Evolutionary conservation across 352 stramenopile genomes (phyloP), one percentile per base, ranked within the genome.

Genomic region (Labyrinthula sp.): DNA sequence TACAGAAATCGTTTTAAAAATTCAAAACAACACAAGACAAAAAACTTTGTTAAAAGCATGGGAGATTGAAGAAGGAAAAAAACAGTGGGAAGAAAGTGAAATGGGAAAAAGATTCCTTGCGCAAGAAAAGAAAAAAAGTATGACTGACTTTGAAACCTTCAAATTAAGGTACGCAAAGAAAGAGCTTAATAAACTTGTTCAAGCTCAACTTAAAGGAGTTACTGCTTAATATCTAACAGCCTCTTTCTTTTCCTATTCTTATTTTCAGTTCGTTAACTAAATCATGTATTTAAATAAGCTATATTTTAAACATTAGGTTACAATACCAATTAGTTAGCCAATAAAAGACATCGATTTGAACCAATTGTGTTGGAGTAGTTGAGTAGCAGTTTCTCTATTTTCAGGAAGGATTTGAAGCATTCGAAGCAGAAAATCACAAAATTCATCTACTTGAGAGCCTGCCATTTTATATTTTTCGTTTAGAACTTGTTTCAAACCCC

Each of bases 161-260:
- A 97, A 98, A 80, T 72, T 91, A 52, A 95, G 94, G 84, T 86
- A 95, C 60, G 89, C 87, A 31, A 84, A 85, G 66, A 95, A 96
- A 79, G 35, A n/a, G n/a, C n/a, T n/a, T n/a, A n/a, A n/a, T n/a
- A n/a, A n/a, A n/a, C n/a, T n/a, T n/a, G n/a, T n/a, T n/a, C n/a
- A n/a, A n/a, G n/a, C n/a, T n/a, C n/a, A n/a, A n/a, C n/a, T n/a
- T n/a, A n/a, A n/a, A n/a, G n/a, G n/a, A n/a, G n/a, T n/a, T n/a
- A n/a, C n/a, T n/a, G n/a, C n/a, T n/a, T n/a, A n/a, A n/a, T n/a
- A n/a, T n/a, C n/a, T n/a, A n/a, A n/a, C n/a, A n/a, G n/a, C n/a
- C n/a, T n/a, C n/a, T n/a, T n/a, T n/a, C n/a, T n/a, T n/a, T n/a
- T n/a, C n/a, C n/a, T n/a, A n/a, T n/a, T n/a, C n/a, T n/a, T n/a